Evolutionary conservation across 441 rosid species (phyloP).

Genomic region (Melianthus villosus): DNA sequence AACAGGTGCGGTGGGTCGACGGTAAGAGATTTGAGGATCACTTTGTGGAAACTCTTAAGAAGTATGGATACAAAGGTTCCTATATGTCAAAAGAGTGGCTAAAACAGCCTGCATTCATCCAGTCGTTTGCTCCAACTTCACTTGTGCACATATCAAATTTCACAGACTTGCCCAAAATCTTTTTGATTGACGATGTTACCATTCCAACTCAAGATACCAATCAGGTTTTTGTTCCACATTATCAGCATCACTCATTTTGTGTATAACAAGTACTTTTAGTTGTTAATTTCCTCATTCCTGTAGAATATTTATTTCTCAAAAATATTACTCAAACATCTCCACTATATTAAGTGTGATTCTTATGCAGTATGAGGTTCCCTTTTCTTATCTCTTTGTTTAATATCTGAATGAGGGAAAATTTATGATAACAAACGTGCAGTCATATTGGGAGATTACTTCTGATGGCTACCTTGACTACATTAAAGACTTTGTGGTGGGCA

Average conservation of each 20-base stretch:
- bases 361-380: no score
- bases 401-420: neutral
- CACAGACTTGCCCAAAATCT: slow-evolving; percentile 10
- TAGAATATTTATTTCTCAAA: neutral
- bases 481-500: slow-evolving; percentile 9
- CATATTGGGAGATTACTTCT: slow-evolving; percentile 10
- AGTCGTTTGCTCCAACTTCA: slow-evolving; percentile 11
- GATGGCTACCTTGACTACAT: slow-evolving; percentile 5
- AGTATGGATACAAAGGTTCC: slow-evolving; percentile 10
- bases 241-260: neutral
- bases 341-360: no score
- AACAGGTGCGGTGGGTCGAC: slow-evolving; percentile 12
- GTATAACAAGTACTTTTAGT: neutral
- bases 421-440: slow-evolving; percentile 3
- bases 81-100: slow-evolving; percentile 15
- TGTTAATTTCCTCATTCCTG: neutral
- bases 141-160: slow-evolving; percentile 8
- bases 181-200: slow-evolving; percentile 11
- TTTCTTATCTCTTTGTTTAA: no score
- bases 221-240: slow-evolving; percentile 6
- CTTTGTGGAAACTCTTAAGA: slow-evolving; percentile 11
- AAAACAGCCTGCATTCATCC: slow-evolving; percentile 11
- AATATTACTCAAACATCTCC: no score
- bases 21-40: slow-evolving; percentile 13
- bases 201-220: slow-evolving; percentile 14